Evolutionary conservation across 768 basidiomycete genomes (phyloP).

Genomic region (Macrolepiota fuliginosa): DNA sequence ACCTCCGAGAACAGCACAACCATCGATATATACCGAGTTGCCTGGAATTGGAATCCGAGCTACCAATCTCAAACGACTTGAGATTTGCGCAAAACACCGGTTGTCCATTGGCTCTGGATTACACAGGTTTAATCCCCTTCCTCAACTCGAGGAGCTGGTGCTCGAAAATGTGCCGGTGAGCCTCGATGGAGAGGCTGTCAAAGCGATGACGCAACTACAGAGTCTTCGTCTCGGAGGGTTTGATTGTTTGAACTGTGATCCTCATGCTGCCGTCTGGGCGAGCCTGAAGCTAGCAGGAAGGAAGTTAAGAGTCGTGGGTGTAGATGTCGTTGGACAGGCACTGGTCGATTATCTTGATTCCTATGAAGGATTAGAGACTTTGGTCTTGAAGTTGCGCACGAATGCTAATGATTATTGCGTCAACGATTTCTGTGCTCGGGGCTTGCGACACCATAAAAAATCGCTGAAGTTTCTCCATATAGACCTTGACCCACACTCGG

Average conservation of each 20-base stretch:
- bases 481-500: neutral
- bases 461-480: conserved; percentile 3
- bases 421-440: neutral
- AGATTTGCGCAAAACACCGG: neutral
- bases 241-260: conserved; percentile 2
- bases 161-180: conserved; percentile 2
- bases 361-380: conserved; percentile 1
- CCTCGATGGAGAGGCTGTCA: neutral
- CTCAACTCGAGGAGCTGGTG: conserved; percentile 1
- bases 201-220: neutral
- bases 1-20: neutral
- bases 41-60: neutral
- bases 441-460: neutral
- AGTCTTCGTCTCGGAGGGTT: neutral
- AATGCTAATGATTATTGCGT: neutral
- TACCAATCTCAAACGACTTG: neutral
- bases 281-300: neutral
- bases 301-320: neutral
- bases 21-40: neutral
- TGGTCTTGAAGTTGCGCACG: neutral
- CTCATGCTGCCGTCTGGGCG: neutral
- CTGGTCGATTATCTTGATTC: conserved; percentile 5
- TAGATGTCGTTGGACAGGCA: conserved; percentile 2
- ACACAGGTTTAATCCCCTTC: neutral
- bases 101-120: neutral